A percentile compares a stretch with the other conserved stretches of the same genome.
phyloP scores from a whole-genome alignment of 1,284 basidiomycete genomes.

The Vanrija humicola region DNA sequence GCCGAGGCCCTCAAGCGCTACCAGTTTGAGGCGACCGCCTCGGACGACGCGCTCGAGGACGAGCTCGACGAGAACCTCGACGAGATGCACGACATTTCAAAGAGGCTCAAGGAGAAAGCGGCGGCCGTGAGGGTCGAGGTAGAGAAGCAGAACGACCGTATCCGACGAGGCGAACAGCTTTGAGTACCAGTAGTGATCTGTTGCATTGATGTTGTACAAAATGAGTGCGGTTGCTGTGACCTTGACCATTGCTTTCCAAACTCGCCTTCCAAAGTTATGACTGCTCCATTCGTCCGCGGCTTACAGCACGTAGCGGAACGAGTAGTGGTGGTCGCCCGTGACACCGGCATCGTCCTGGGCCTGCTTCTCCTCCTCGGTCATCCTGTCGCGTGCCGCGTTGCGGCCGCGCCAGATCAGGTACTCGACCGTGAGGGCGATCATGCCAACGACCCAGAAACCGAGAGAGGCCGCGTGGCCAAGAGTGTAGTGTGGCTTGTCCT shows the following conservation, averaged over 20 bases:
- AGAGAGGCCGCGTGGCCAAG: slow-evolving; percentile 8
- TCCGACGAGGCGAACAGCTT: slow-evolving; percentile 51
- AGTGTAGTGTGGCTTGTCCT: slow-evolving; percentile 7
- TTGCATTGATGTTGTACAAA: no score
- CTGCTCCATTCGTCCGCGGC: no score
- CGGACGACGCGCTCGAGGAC: slow-evolving; percentile 82
- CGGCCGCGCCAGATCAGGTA: slow-evolving; percentile 8
- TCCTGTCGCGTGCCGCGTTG: slow-evolving; percentile 3
- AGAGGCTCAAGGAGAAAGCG: slow-evolving; percentile 77
- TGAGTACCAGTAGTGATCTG: slow-evolving; percentile 30
- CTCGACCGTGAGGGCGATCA: slow-evolving; percentile 8
- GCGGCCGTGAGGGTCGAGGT: slow-evolving; percentile 56
- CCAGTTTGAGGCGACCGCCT: slow-evolving; percentile 90
- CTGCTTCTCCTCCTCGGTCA: slow-evolving; percentile 10
- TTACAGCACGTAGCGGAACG: slow-evolving; percentile 10
- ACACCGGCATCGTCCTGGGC: slow-evolving; percentile 9
- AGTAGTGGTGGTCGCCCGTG: slow-evolving; percentile 14
- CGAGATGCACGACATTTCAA: slow-evolving; percentile 77
- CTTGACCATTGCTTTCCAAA: background rate
- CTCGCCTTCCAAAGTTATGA: background rate
- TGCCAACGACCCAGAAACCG: slow-evolving; percentile 4
- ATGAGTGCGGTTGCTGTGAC: no score
- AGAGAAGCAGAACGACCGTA: slow-evolving; percentile 43
- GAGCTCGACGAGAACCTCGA: slow-evolving; percentile 87
- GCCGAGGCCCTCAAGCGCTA: slow-evolving; percentile 54